phyloP scores from a whole-genome alignment of 1,139 yeast genomes.

The Yamadazyma dendronema region DNA sequence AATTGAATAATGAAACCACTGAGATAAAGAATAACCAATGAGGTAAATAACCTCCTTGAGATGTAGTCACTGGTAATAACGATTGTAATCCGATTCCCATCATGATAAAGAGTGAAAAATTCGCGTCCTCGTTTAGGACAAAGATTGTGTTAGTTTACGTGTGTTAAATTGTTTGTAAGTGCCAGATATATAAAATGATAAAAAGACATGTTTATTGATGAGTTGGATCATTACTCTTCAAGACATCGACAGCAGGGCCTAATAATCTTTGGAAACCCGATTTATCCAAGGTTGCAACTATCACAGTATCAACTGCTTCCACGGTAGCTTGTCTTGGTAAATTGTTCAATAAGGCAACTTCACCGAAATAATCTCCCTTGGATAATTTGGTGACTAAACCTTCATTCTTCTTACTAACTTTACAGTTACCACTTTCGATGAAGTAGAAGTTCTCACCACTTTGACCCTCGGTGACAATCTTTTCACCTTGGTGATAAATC shows the following conservation, averaged over 20 bases:
- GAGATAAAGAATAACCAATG: conserved; percentile 62
- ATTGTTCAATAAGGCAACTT: conserved; percentile 87
- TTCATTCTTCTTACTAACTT: conserved; percentile 55
- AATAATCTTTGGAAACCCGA: conserved; percentile 89
- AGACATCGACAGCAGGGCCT: conserved; percentile 84
- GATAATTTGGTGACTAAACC: conserved; percentile 61
- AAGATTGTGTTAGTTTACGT: neutral
- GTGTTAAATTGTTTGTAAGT: no score
- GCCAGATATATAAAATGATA: no score
- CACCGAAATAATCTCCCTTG: conserved; percentile 95
- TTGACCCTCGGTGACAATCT: conserved; percentile 85
- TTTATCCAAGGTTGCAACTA: conserved; percentile 88
- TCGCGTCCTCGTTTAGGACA: neutral
- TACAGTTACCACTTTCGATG: conserved; percentile 84
- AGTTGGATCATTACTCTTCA: conserved; percentile 82
- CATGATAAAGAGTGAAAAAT: neutral
- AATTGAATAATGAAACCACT: conserved; percentile 85
- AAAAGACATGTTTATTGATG: conserved; percentile 10
- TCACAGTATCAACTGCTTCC: conserved; percentile 68
- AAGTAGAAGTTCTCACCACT: conserved; percentile 88
- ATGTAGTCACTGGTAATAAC: conserved; percentile 27
- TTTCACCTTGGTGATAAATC: conserved; percentile 66
- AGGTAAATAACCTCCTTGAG: conserved; percentile 41
- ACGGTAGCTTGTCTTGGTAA: conserved; percentile 95
- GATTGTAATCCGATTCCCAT: conserved; percentile 10